These are phyloP conservation scores for Aphanomyces invadans DNA, from an alignment of 352 stramenopile genomes.

Conservation along the genomic window DNA sequence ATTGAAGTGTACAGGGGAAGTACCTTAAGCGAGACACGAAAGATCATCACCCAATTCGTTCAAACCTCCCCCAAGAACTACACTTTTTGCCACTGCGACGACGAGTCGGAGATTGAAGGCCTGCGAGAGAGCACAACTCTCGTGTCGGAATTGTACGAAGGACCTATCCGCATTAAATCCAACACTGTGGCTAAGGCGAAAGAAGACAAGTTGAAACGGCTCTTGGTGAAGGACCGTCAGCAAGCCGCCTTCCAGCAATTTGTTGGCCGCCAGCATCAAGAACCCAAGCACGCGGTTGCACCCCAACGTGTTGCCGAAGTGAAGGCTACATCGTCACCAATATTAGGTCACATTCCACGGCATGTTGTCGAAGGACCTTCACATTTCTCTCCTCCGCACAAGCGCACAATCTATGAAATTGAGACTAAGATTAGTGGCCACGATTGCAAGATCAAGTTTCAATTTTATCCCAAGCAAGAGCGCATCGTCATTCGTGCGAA, in stretches of 20 bases:
- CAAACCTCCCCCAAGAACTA: neutral
- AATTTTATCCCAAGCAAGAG: conserved; percentile 4
- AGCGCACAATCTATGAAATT: neutral
- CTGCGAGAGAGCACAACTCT: neutral
- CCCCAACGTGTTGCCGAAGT: neutral
- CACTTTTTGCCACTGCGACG: neutral
- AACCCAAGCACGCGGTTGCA: conserved; percentile 7
- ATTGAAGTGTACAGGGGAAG: conserved; percentile 4
- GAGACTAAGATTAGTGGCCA: neutral
- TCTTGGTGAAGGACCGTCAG: conserved; percentile 15
- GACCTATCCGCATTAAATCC: neutral
- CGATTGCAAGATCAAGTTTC: conserved; percentile 19
- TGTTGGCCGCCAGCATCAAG: conserved; percentile 1
- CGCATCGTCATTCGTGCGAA: conserved; percentile 7
- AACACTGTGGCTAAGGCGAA: neutral
- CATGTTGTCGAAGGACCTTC: too few relatives aligned
- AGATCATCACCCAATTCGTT: conserved; percentile 17
- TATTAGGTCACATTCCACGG: too few relatives aligned
- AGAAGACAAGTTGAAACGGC: conserved; percentile 1
- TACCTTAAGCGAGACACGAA: neutral
- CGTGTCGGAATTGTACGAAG: neutral
- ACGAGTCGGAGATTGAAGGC: neutral
- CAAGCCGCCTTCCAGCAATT: conserved; percentile 24
- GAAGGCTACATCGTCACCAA: neutral
- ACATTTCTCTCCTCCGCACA: neutral